Base-by-base conservation (phyloP, 2,329 filamentous ascomycete genomes). In the Penicillium polonicum region DNA sequence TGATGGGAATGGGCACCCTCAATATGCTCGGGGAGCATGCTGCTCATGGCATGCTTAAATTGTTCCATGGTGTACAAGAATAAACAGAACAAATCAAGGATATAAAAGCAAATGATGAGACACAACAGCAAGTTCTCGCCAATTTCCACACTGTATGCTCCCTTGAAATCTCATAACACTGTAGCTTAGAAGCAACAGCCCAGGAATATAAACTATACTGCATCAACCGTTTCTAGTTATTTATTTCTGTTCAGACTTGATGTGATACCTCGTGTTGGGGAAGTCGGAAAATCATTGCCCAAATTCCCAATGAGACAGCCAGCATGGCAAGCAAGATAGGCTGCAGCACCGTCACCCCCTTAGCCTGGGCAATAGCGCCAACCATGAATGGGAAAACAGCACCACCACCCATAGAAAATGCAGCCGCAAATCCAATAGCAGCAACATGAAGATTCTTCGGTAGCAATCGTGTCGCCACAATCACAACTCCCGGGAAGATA, bases 351-450 rank as follows among this genome's bases (percentile, higher is more conserved):
- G 79, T 71, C 15, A 85, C 83, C 12, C 83, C 83, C 57, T 78
- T 79, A 0, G 75, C 75, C 64, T 85, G 80, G 2, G 74, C 74
- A 56, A 77, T 74, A 17, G 73, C 73, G 29, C 74, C 75, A 31
- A 75, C 72, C 13, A 71, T 68, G 56, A 76, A 77, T 4, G 75
- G 75, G 33, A 76, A 69, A 3, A 74, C 65, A 5, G 67, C 69
- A 2, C 86, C 88, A 0, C 90, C 90, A 2, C 82, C 83, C 0
- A 88, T 88, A 1, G 90, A 90, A 67, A 92, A 84, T 0, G 89
- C 89, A 1, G 88, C 85, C 0, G 87, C 87, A 67, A 93, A 92
- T 0, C 90, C 89, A 60, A 93, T 89, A 2, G 85, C 85, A 17
- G 83, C 84, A 48, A 92, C 87, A 65, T 94, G 90, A 38, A 91